Evolutionary conservation across 2,329 filamentous ascomycete species (phyloP), one percentile per base, ranked within the genome.

Genomic region (Diaporthe sp.): DNA sequence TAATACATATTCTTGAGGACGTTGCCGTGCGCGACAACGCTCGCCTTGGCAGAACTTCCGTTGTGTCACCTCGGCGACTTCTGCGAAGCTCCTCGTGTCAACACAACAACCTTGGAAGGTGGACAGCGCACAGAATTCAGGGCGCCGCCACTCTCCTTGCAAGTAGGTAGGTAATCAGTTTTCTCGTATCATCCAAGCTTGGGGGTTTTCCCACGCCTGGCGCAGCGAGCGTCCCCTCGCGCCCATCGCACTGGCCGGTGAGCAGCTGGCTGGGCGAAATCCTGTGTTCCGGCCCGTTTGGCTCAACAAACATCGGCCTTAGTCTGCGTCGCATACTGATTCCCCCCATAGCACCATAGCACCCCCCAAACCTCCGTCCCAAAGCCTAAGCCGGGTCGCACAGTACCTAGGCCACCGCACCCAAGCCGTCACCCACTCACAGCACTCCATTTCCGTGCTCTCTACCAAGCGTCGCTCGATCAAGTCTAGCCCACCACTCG

Each of bases 371-470:
- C 44, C 31, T 39, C 57, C 71, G 46, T 60, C 72, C 62, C 42
- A 61, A 22, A 42, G 44, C 72, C 72, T 71, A 74, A 70, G 55
- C 61, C 53, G 55, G 71, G 62, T 70, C 65, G 67, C 62, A 60
- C 62, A 70, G 55, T 74, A 58, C 72, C 67, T 68, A 49, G 55
- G n/a, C 72, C 72, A 60, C 46, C 71, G 22, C 28, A 75, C 42
- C 68, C 49, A 55, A 19, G 49, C 51, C 25, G 49, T 53, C 46
- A 60, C 37, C 75, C 75, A 76, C 75, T 75, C 75, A 76, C 75
- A 74, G 49, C 67, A 67, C 72, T 34, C 72, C 72, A 75, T 75
- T 75, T 62, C 51, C 42, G 44, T 61, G 9, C 46, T 17, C 51
- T 60, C 62, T 74, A 9, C 71, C 44, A 67, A 58, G 37, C 60